Evolutionary conservation across 257 asterid species (phyloP), one percentile per base, ranked within the genome.

Genomic region (Nicotiana undulata): DNA sequence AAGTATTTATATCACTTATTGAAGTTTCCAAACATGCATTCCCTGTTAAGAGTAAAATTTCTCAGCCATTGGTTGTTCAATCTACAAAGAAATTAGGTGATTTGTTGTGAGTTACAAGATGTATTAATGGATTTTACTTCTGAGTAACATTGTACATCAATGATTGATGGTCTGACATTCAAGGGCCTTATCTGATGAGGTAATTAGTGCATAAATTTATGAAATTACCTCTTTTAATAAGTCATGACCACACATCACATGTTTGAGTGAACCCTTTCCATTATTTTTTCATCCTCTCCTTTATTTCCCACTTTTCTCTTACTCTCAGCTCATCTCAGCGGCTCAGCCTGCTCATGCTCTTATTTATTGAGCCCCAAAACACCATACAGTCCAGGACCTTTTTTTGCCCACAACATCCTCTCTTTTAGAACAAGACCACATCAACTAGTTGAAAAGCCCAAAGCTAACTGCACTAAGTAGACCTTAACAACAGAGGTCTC

Each of bases 61-160:
- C 40, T 72, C 61, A 72, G 79, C 16, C 44, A 74, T 74, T 74
- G 78, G 44, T 49, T 72, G 60, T 72, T 72, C 78, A 15, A 52
- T 74, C 60, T 46, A 74, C 79, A 22, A 24, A 49, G 79, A 49
- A 68, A 49, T 74, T 26, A 24, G 40, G 26, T 49, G 44, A 74
- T 26, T 56, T 26, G 28, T 22, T 26, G 37, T 49, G 61, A 49
- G 60, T 22, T 15, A 49, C 60, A 55, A n/a, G 52, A 26, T 26
- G 44, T 55, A 32, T 5, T 52, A 7, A n/a, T 64, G 56, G 58
- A 51, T 12, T 40, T 67, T 12, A 16, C 17, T 55, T 32, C 9
- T 12, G 55, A 67, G 31, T 6, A 70, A 22, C 13, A 22, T 18
- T 70, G 44, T 10, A 68, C 34, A 44, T 70, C 3, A 22, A 24